Percentiles rank a stretch among this genome's conserved stretches.
Conservation (phyloP, 2,329 filamentous ascomycete species). For the Xylariomycetidae sp. region DNA sequence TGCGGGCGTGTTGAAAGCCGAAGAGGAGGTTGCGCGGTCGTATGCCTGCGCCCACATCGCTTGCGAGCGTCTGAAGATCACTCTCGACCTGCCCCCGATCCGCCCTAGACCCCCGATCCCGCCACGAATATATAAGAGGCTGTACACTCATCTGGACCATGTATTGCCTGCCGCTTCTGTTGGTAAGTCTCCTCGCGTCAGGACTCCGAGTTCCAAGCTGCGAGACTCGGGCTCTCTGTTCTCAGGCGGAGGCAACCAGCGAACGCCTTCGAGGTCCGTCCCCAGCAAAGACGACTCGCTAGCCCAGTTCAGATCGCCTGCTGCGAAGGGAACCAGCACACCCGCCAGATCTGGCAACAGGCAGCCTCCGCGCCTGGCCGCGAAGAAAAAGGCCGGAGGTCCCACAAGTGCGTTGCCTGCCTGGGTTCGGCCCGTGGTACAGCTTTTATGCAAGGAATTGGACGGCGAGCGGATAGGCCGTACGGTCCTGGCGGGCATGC, state of each 20-base stretch:
- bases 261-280: constrained; percentile 35
- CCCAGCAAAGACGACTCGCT: constrained; percentile 42
- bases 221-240: constrained; percentile 27
- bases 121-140: constrained; percentile 74
- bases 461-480: constrained; percentile 57
- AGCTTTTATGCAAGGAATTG: constrained; percentile 58
- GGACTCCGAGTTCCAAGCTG: constrained; percentile 31
- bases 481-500: constrained; percentile 69
- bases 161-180: constrained; percentile 46
- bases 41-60: constrained; percentile 87
- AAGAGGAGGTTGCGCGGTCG: constrained; percentile 79
- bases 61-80: constrained; percentile 74
- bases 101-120: constrained; percentile 71
- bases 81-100: constrained; percentile 70
- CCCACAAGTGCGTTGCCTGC: constrained; percentile 37
- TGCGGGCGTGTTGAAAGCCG: constrained; percentile 70
- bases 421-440: constrained; percentile 66
- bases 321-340: constrained; percentile 31
- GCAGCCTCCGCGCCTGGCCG: constrained; percentile 17
- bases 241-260: constrained; percentile 26
- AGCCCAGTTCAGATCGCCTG: constrained; percentile 36
- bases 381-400: constrained; percentile 26
- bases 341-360: constrained; percentile 38
- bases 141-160: constrained; percentile 74
- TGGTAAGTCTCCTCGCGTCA: constrained; percentile 17